Conservation (phyloP, 805 yeast species). For the Teunomyces lycoperdinae region DNA sequence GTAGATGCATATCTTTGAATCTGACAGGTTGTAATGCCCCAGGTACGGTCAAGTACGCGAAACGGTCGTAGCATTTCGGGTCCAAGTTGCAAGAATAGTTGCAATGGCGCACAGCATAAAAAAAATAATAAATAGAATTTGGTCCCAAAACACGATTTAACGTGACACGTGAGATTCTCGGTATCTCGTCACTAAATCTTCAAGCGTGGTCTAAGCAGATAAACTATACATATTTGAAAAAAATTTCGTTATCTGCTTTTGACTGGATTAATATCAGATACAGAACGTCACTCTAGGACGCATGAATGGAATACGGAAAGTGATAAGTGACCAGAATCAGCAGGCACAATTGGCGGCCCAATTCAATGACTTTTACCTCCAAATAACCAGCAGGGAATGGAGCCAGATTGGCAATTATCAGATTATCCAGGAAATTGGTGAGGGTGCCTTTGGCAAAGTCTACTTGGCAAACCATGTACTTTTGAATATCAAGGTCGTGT, state of each 20-base stretch:
- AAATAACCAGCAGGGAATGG: slow-evolving; percentile 44
- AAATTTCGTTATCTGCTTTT: background rate
- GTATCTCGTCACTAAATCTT: background rate
- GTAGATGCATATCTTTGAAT: background rate
- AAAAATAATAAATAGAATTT: background rate
- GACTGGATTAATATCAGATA: background rate
- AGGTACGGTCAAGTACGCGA: background rate
- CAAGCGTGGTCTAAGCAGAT: background rate
- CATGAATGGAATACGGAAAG: slow-evolving; percentile 17
- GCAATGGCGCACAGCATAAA: background rate
- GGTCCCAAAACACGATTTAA: background rate
- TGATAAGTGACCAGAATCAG: slow-evolving; percentile 34
- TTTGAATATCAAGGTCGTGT: slow-evolving; percentile 70
- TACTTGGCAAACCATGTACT: slow-evolving; percentile 78
- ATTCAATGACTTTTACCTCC: slow-evolving; percentile 55
- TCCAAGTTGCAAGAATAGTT: background rate
- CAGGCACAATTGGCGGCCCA: slow-evolving; percentile 59
- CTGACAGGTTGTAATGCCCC: background rate
- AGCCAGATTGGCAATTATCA: slow-evolving; percentile 78
- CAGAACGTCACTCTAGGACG: background rate
- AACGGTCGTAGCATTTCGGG: slow-evolving; percentile 1
- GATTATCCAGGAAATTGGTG: slow-evolving; percentile 74
- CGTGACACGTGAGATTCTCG: background rate
- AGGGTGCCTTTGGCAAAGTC: slow-evolving; percentile 91
- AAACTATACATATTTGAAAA: background rate